These are phyloP conservation scores for Pythium brassicae DNA, from an alignment of 352 stramenopile genomes.

Conservation along the genomic window DNA sequence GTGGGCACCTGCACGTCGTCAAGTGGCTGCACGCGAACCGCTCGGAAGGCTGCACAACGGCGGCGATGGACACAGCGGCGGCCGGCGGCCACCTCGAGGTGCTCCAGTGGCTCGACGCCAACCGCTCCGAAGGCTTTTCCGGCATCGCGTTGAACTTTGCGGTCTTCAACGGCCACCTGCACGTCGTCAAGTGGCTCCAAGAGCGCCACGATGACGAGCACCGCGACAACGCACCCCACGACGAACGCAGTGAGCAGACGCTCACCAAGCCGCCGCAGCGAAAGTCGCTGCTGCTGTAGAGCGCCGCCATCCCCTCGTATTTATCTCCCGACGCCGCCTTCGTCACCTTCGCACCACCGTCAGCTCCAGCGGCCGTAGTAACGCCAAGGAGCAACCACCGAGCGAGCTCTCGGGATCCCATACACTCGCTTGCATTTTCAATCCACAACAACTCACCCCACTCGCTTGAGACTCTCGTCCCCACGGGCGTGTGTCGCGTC, in stretches of 20 bases:
- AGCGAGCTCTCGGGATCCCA: neutral
- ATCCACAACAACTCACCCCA: too few species aligned
- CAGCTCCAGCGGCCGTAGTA: too few species aligned
- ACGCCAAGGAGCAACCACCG: too few species aligned
- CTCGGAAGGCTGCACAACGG: conserved; percentile 58
- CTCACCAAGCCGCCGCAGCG: neutral
- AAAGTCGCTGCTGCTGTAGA: conserved; percentile 1
- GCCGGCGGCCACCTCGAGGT: conserved; percentile 64
- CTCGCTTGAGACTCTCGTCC: too few species aligned
- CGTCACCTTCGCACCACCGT: neutral
- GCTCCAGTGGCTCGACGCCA: conserved; percentile 52
- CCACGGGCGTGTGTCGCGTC: too few species aligned
- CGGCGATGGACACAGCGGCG: conserved; percentile 68
- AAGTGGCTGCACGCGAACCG: conserved; percentile 68
- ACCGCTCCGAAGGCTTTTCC: conserved; percentile 69
- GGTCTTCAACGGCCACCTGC: conserved; percentile 58
- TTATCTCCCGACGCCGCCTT: too few species aligned
- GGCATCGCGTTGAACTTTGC: conserved; percentile 61
- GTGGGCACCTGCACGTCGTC: conserved; percentile 58
- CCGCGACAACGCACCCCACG: too few species aligned
- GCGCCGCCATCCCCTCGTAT: neutral
- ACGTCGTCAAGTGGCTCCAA: conserved; percentile 62
- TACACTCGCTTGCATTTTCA: too few species aligned
- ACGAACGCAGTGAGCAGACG: neutral
- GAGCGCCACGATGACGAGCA: conserved; percentile 16